Evolutionary conservation across 371 early-diverging fungal species (phyloP).

Genomic region (Saksenaea oblongispora): DNA sequence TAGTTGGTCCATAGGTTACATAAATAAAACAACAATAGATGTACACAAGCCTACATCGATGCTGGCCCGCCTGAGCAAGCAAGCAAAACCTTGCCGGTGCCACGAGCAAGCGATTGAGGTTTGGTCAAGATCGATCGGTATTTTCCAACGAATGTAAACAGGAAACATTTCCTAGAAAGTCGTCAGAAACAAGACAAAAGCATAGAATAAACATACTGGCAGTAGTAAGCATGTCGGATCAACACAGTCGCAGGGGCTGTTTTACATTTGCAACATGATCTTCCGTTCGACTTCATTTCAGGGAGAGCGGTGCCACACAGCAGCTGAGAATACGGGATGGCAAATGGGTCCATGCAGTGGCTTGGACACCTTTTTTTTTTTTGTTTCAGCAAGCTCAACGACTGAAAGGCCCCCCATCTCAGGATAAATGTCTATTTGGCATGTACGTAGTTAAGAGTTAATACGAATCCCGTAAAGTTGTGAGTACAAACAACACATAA

Average conservation of each 20-base stretch:
- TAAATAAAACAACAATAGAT: not conserved
- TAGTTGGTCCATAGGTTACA: conserved; percentile 10
- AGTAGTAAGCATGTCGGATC: conserved; percentile 75
- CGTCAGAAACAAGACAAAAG: not conserved
- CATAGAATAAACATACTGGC: conserved; percentile 53
- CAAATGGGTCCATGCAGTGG: not conserved
- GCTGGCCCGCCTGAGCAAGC: conserved; percentile 89
- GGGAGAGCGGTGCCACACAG: not conserved
- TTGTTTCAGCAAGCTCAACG: not conserved
- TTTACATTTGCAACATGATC: conserved; percentile 79
- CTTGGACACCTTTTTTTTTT: not conserved
- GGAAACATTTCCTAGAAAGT: conserved; percentile 57
- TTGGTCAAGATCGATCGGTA: conserved; percentile 64
- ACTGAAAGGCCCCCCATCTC: no score
- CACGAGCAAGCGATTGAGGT: conserved; percentile 38
- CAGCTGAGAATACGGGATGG: not conserved
- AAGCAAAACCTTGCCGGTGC: conserved; percentile 59
- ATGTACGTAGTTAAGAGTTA: no score
- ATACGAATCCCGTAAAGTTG: no score
- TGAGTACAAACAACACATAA: no score
- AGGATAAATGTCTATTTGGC: no score
- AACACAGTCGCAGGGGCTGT: conserved; percentile 58
- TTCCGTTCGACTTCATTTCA: not conserved
- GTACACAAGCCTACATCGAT: conserved; percentile 59
- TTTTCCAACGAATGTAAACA: conserved; percentile 64